These are phyloP conservation scores for Cladophialophora exuberans DNA, from an alignment of 2,329 filamentous ascomycete species.

Conservation along the genomic window DNA sequence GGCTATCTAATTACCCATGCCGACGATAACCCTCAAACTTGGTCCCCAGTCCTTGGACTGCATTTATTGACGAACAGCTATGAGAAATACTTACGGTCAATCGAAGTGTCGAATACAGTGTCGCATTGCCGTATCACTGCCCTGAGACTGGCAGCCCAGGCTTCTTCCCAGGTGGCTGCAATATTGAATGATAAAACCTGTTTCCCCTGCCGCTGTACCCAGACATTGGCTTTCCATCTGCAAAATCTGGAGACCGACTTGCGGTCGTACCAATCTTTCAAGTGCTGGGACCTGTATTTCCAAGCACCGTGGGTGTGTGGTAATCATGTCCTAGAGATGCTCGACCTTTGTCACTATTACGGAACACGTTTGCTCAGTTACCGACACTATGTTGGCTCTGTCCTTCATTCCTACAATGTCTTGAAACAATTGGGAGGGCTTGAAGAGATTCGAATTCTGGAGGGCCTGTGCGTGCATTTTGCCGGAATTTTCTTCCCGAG, in stretches of 20 bases:
- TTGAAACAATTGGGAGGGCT: too few species aligned
- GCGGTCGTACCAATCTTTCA: constrained; percentile 27
- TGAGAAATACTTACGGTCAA: constrained; percentile 26
- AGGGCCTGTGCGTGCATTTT: too few species aligned
- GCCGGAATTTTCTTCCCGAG: too few species aligned
- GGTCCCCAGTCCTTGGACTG: constrained; percentile 30
- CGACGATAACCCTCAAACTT: constrained; percentile 19
- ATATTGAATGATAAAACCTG: constrained; percentile 31
- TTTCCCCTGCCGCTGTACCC: constrained; percentile 36
- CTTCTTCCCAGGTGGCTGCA: constrained; percentile 22
- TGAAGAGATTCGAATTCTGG: too few species aligned
- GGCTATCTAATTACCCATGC: constrained; percentile 27
- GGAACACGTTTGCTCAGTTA: too few species aligned
- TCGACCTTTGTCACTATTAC: too few species aligned
- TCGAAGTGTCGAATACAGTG: constrained; percentile 2
- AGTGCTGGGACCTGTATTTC: constrained; percentile 36
- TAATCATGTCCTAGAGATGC: constrained; percentile 35
- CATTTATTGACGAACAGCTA: constrained; percentile 31
- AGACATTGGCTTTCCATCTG: constrained; percentile 36
- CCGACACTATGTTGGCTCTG: too few species aligned
- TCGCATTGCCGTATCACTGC: constrained; percentile 33
- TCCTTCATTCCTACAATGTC: too few species aligned
- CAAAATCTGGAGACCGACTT: constrained; percentile 32
- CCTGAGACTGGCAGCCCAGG: constrained; percentile 34
- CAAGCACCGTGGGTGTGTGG: constrained; percentile 36